These are phyloP conservation scores for Komagataea norvegica DNA, from an alignment of 1,139 yeast species.

Conservation along the genomic window DNA sequence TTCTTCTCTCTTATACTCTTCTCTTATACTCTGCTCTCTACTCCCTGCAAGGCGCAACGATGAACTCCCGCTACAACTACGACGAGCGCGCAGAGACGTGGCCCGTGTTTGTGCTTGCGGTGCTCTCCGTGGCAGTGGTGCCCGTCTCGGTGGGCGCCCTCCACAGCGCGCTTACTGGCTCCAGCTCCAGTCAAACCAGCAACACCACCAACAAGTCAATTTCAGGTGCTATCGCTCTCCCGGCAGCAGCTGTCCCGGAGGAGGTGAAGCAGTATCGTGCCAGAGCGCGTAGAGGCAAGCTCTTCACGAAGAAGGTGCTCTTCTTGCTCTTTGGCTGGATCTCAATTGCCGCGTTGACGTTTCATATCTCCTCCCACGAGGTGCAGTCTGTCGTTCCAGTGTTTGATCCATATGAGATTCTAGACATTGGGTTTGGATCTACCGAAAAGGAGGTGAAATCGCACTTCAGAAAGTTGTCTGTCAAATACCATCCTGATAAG, in stretches of 20 bases:
- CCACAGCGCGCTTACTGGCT: conserved; percentile 27
- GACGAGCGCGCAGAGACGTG: conserved; percentile 93
- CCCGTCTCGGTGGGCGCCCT: conserved; percentile 61
- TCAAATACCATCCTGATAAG: conserved; percentile 93
- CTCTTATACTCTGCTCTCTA: too few species aligned
- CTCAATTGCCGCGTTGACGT: conserved; percentile 46
- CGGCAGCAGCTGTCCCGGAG: conserved; percentile 4
- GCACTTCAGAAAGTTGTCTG: conserved; percentile 78
- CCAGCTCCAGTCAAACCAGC: too few species aligned
- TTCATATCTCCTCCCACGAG: conserved; percentile 42
- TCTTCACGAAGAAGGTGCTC: conserved; percentile 43
- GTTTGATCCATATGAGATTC: conserved; percentile 88
- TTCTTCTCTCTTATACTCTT: too few species aligned
- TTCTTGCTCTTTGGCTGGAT: conserved; percentile 66
- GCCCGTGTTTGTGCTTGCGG: conserved; percentile 88
- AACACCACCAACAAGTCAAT: too few species aligned
- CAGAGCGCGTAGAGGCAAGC: conserved; percentile 32
- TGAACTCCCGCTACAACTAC: conserved; percentile 47
- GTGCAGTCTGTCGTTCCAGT: conserved; percentile 40
- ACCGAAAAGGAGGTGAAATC: conserved; percentile 75
- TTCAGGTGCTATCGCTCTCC: conserved; percentile 9
- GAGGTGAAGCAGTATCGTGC: conserved; percentile 38
- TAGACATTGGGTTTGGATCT: conserved; percentile 69
- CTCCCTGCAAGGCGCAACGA: conserved; percentile 5
- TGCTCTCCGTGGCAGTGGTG: conserved; percentile 57